Evolutionary conservation across 1,284 basidiomycete species (phyloP).

Genomic region (Exobasidium rhododendri): DNA sequence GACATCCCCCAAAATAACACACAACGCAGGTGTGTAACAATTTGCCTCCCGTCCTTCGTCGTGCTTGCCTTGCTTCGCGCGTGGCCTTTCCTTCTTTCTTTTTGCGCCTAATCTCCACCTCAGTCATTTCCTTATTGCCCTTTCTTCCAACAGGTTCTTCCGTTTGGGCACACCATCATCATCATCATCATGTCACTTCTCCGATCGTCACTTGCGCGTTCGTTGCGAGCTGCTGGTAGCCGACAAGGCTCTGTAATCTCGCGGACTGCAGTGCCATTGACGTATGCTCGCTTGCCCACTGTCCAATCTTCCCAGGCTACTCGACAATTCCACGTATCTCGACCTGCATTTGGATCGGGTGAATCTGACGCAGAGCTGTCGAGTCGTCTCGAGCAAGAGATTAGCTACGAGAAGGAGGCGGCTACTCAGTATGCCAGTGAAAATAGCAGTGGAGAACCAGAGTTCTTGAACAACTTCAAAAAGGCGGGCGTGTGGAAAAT

Average conservation of each 20-base stretch:
- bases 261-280: not conserved
- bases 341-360: conserved; percentile 23
- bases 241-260: not conserved
- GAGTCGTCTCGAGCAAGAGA: conserved; percentile 75
- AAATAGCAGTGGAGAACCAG: conserved; percentile 59
- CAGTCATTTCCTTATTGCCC: too few relatives aligned
- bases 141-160: too few relatives aligned
- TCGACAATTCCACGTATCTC: not conserved
- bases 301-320: not conserved
- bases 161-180: too few relatives aligned
- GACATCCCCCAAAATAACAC: too few relatives aligned
- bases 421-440: not conserved
- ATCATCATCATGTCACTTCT: not conserved
- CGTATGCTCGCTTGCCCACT: not conserved
- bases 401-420: conserved; percentile 74
- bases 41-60: too few relatives aligned
- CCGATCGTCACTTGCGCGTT: not conserved
- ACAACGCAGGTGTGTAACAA: too few relatives aligned
- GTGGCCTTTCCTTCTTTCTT: too few relatives aligned
- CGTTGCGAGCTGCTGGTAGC: not conserved
- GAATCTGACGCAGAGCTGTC: conserved; percentile 71
- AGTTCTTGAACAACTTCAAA: conserved; percentile 75
- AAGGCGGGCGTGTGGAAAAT: conserved; percentile 74
- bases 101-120: too few relatives aligned
- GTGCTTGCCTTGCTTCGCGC: too few relatives aligned